These are phyloP conservation scores for Cyberlindnera samutprakarnensis DNA, from an alignment of 805 yeast species.

Conservation along the genomic window DNA sequence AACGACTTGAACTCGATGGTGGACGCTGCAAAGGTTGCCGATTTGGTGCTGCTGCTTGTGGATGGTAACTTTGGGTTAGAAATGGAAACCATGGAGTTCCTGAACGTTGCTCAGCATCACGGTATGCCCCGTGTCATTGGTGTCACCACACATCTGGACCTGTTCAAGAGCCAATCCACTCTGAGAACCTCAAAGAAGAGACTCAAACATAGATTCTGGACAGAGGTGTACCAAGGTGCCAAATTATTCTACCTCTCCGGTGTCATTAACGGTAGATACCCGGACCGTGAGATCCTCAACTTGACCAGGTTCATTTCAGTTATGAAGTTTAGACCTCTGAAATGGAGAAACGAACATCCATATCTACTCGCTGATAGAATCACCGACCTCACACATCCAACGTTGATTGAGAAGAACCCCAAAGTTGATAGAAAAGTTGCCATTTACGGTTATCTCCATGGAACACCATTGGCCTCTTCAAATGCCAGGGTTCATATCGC, in stretches of 20 bases:
- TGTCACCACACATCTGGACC: constrained; percentile 90
- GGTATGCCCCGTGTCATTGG: constrained; percentile 98
- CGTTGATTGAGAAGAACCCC: constrained; percentile 64
- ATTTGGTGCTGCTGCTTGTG: constrained; percentile 76
- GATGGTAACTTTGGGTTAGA: constrained; percentile 98
- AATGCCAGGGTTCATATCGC: constrained; percentile 85
- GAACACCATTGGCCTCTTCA: constrained; percentile 67
- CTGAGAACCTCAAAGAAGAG: constrained; percentile 86
- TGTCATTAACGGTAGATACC: constrained; percentile 94
- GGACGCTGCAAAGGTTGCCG: constrained; percentile 93
- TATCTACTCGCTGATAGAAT: constrained; percentile 86
- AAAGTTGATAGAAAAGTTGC: constrained; percentile 88
- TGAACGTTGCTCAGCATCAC: constrained; percentile 93
- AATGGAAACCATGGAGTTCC: constrained; percentile 99
- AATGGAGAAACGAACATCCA: constrained; percentile 99
- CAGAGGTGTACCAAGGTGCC: constrained; percentile 98
- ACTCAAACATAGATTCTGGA: constrained; percentile 94
- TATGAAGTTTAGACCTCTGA: constrained; percentile 97
- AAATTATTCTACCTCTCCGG: constrained; percentile 91
- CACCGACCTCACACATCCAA: constrained; percentile 92
- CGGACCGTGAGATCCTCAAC: constrained; percentile 91
- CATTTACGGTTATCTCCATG: constrained; percentile 89
- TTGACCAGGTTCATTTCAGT: constrained; percentile 88
- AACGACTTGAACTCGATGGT: constrained; percentile 94
- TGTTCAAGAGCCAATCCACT: constrained; percentile 84